These are phyloP conservation scores for Kwoniella sp. DNA, from an alignment of 768 basidiomycete genomes.

Conservation along the genomic window DNA sequence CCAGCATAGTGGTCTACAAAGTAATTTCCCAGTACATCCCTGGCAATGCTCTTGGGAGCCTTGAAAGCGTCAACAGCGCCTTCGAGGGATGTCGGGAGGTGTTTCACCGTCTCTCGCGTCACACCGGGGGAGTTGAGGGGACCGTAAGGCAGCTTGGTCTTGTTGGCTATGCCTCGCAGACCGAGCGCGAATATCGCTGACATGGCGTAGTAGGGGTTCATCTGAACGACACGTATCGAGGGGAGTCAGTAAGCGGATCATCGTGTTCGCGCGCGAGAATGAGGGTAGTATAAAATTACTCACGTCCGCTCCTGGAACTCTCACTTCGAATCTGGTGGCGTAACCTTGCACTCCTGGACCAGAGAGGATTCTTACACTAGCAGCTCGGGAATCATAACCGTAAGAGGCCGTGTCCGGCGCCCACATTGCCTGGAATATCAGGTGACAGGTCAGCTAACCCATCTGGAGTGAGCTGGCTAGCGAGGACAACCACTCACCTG, in stretches of 20 bases:
- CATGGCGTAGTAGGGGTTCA: slow-evolving; percentile 84
- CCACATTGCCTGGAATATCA: slow-evolving; percentile 71
- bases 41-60: slow-evolving; percentile 73
- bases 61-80: slow-evolving; percentile 80
- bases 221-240: too few relatives aligned
- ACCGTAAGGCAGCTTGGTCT: slow-evolving; percentile 67
- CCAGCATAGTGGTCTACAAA: slow-evolving; percentile 96
- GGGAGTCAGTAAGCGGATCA: too few relatives aligned
- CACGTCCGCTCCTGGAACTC: slow-evolving; percentile 96
- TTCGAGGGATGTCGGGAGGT: slow-evolving; percentile 78
- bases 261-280: not conserved
- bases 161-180: slow-evolving; percentile 80
- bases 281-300: slow-evolving; percentile 20
- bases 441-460: not conserved
- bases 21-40: slow-evolving; percentile 81
- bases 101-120: slow-evolving; percentile 63
- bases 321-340: slow-evolving; percentile 88
- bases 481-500: slow-evolving; percentile 60
- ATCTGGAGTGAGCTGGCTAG: slow-evolving; percentile 10
- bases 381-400: slow-evolving; percentile 92
- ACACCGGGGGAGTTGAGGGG: slow-evolving; percentile 63
- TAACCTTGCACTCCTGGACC: slow-evolving; percentile 80
- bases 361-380: slow-evolving; percentile 86
- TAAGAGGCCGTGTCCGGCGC: slow-evolving; percentile 91
- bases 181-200: slow-evolving; percentile 86